These are phyloP conservation scores for Kwoniella newhampshirensis DNA, from an alignment of 768 basidiomycete species.

Conservation along the genomic window DNA sequence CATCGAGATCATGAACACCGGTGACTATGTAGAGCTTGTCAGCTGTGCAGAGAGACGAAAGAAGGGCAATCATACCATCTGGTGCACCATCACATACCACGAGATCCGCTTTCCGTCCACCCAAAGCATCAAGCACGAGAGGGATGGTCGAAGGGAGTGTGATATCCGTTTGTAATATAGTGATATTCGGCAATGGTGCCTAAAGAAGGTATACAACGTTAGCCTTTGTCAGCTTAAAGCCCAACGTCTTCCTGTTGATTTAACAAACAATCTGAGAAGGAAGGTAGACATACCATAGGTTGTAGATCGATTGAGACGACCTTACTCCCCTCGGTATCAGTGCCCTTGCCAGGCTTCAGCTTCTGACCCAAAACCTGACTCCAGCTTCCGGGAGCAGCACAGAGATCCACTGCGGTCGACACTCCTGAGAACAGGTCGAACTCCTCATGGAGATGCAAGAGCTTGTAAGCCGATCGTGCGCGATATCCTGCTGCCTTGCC, in stretches of 20 bases:
- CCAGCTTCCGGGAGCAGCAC: conserved; percentile 55
- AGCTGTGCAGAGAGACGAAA: not conserved
- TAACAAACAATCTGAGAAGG: no score
- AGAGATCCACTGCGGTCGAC: conserved; percentile 50
- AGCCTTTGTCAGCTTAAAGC: no score
- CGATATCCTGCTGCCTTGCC: conserved; percentile 49
- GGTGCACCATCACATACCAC: conserved; percentile 59
- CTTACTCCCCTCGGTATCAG: conserved; percentile 16
- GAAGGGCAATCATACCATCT: conserved; percentile 49
- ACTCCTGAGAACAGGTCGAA: conserved; percentile 51
- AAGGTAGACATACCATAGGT: conserved; percentile 43
- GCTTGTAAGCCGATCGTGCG: conserved; percentile 51
- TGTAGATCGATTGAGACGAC: conserved; percentile 49
- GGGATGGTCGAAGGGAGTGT: conserved; percentile 55
- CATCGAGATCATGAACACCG: conserved; percentile 58
- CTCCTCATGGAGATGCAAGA: conserved; percentile 52
- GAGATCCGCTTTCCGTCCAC: conserved; percentile 55
- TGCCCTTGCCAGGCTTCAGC: conserved; percentile 31
- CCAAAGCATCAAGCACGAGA: conserved; percentile 54
- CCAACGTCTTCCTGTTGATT: no score
- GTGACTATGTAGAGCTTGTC: conserved; percentile 50
- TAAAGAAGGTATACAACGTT: no score
- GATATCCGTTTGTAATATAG: conserved; percentile 56
- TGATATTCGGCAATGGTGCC: conserved; percentile 56
- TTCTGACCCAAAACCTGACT: conserved; percentile 54